Evolutionary conservation across 306 rosid genomes (phyloP).

Genomic region (Corylus americana): DNA sequence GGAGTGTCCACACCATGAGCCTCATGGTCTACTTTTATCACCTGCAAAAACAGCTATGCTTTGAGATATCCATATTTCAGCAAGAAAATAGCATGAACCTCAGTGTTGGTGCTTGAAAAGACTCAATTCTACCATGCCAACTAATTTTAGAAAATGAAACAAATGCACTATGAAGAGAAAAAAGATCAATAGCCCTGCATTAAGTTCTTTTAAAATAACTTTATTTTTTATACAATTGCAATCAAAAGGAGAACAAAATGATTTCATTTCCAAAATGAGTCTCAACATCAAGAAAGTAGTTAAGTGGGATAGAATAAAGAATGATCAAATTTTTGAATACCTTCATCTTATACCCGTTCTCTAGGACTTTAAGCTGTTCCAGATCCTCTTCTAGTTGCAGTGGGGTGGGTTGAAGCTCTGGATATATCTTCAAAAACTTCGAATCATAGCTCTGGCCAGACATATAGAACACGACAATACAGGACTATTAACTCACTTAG

Average conservation of each 20-base stretch:
- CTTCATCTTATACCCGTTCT: conserved; percentile 98
- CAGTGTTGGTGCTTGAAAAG: background rate
- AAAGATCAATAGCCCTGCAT: background rate
- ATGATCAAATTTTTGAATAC: conserved; percentile 35
- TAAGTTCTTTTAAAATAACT: background rate
- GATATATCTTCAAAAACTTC: conserved; percentile 71
- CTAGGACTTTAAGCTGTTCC: conserved; percentile 97
- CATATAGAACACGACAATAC: conserved; percentile 15
- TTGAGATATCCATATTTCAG: background rate
- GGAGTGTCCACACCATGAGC: conserved; percentile 96
- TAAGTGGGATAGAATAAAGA: conserved; percentile 5
- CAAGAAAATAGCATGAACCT: background rate
- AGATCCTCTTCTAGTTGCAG: conserved; percentile 95
- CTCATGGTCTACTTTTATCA: conserved; percentile 88
- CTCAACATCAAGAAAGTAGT: background rate
- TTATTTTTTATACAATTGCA: background rate
- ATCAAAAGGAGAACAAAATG: background rate
- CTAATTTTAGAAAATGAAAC: background rate
- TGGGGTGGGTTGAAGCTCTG: conserved; percentile 76
- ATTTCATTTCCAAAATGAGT: background rate
- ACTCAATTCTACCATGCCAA: background rate
- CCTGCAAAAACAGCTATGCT: conserved; percentile 39
- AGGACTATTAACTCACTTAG: conserved; percentile 20
- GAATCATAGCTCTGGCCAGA: conserved; percentile 81
- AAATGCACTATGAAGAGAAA: background rate